These are phyloP conservation scores for Trichopus zeylanicus DNA, from an alignment of 116 monocot species.

Conservation along the genomic window DNA sequence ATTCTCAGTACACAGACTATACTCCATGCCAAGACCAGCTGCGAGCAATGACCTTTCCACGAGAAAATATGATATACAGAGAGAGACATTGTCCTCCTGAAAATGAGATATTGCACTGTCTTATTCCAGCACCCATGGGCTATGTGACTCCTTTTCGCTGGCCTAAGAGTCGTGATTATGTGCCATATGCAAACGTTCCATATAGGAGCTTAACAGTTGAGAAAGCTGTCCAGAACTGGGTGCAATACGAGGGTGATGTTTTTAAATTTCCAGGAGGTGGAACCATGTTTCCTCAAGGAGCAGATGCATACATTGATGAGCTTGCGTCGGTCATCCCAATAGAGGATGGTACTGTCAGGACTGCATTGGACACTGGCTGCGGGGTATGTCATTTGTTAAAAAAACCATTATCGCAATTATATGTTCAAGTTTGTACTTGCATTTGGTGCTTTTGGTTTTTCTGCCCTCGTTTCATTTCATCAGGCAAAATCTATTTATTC, in stretches of 20 bases:
- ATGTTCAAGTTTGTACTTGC: too few relatives aligned
- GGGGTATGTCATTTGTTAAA: conserved; percentile 36
- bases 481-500: not conserved
- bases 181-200: conserved; percentile 62
- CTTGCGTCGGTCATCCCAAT: too few relatives aligned
- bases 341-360: conserved; percentile 55
- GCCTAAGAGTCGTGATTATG: conserved; percentile 76
- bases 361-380: conserved; percentile 65
- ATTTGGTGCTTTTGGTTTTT: too few relatives aligned
- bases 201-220: conserved; percentile 58
- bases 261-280: conserved; percentile 74
- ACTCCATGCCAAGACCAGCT: conserved; percentile 70
- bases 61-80: conserved; percentile 61
- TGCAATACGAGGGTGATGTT: conserved; percentile 59
- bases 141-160: conserved; percentile 58
- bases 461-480: too few relatives aligned
- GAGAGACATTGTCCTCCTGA: conserved; percentile 52
- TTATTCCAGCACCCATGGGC: conserved; percentile 63
- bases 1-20: conserved; percentile 42
- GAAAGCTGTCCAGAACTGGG: conserved; percentile 76
- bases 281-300: conserved; percentile 68
- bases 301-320: conserved; percentile 62
- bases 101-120: conserved; percentile 46
- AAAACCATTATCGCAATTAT: too few relatives aligned
- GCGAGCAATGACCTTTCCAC: conserved; percentile 55